Base-by-base conservation (phyloP, 768 basidiomycete genomes). In the Butyriboletus loyo region DNA sequence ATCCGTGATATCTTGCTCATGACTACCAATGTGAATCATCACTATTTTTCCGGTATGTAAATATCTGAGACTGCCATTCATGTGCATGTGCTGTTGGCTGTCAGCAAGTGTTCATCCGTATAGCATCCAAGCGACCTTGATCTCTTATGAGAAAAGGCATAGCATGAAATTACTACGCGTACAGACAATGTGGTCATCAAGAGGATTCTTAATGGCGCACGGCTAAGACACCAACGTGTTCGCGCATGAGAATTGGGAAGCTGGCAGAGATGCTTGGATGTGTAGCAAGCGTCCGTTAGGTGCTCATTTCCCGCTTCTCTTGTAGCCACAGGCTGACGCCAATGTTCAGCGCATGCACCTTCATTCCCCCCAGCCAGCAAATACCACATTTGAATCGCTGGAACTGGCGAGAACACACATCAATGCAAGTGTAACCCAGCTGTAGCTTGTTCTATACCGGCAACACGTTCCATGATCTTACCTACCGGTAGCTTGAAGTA, bases 161-260 rank as follows among this genome's bases (percentile, higher is more conserved):
- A n/a, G n/a, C n/a, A n/a, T n/a, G n/a, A n/a, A n/a, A n/a, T n/a
- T n/a, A n/a, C n/a, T n/a, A n/a, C n/a, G n/a, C n/a, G n/a, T n/a
- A n/a, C n/a, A n/a, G n/a, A n/a, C n/a, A n/a, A n/a, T n/a, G n/a
- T n/a, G n/a, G n/a, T n/a, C n/a, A n/a, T 68, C 58, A 36, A 63
- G 53, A 46, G 46, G 46, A 63, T 50, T 64, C 70, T n/a, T 74
- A 75, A 56, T 84, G 73, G 71, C 74, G 75, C 50, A 88, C 87
- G 65, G 87, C 84, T 31, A 85, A 87, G 19, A 90, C 49, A 92
- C 92, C 75, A 93, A 93, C 57, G 87, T 92, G 53, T 92, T 94
- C 60, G 90, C 94, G 1, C 96, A 98, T 59, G 96, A 98, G 80
- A 91, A 95, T 69, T 92, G 88, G 85, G 82, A 85, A 48, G 91